Base-by-base conservation (phyloP, 129 eudicot genomes). In the Tagetes patula region DNA sequence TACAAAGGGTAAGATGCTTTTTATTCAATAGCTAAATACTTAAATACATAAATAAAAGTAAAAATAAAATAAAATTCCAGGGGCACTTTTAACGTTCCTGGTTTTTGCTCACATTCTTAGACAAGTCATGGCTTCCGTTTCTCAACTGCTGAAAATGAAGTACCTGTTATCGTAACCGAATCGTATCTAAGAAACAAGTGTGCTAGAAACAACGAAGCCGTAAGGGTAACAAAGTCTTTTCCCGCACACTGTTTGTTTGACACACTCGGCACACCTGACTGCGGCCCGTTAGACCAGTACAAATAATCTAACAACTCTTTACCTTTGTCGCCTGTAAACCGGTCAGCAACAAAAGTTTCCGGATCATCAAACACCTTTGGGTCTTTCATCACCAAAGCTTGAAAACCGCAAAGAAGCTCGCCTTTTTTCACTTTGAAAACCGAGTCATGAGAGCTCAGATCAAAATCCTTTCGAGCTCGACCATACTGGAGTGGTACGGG, bases 241-340 rank as follows among this genome's bases (percentile, higher is more conserved):
- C 75, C 93, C 9, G 88, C 77, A 64, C 93, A 89, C 14, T 87
- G 96, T 65, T 89, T 89, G 65, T 87, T 83, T 1, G 73, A 59
- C 27, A 38, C 60, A 20, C 82, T 79, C 7, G 96, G 82, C 1
- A 27, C 60, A 8, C 83, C 90, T 0, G 80, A 78, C 27, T 84
- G 90, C 41, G 81, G 80, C 72, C 88, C 90, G 45, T 89, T 89
- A 1, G 93, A 89, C 96, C 96, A 89, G 31, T 78, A 77, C 46
- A 89, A 71, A 73, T 89, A 74, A 67, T 70, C 79, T 48, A 87
- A 70, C 80, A 89, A 69, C 80, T 84, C 80, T 67, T 85, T 82
- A 3, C 96, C 96, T 40, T 83, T 72, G 1, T 80, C 88, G 7
- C 87, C 84, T 8, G 80, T 67, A 31, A 89, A 89, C 78, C 96